Evolutionary conservation across 495 filamentous ascomycete genomes (phyloP).

Genomic region (Trichodelitschia bisporula): DNA sequence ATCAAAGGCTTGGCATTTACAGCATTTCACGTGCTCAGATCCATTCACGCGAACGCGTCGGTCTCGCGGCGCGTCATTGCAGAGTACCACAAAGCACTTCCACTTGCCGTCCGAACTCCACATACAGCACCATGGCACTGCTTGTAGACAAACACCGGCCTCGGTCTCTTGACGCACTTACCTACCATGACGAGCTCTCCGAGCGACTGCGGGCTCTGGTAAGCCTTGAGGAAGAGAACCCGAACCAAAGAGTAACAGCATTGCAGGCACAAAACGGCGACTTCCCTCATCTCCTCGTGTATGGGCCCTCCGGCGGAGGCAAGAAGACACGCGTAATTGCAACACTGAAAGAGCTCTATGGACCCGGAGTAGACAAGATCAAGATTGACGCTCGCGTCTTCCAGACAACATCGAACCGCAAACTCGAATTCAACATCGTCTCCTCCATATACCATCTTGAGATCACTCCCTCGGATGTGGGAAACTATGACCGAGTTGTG

Average conservation of each 20-base stretch:
- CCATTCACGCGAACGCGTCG: too few species aligned
- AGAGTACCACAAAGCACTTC: neutral
- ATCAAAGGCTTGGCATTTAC: too few species aligned
- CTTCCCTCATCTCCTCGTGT: constrained; percentile 90
- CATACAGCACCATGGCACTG: constrained; percentile 33
- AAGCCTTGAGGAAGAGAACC: constrained; percentile 11
- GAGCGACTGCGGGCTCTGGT: constrained; percentile 70
- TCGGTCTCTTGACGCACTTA: constrained; percentile 62
- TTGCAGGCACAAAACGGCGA: constrained; percentile 77
- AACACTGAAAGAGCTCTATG: constrained; percentile 76
- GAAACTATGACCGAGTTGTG: constrained; percentile 84
- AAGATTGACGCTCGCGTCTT: constrained; percentile 92
- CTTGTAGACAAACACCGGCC: constrained; percentile 90
- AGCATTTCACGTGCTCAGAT: too few species aligned
- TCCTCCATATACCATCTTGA: constrained; percentile 90
- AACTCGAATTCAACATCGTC: constrained; percentile 97
- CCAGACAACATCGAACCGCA: constrained; percentile 83
- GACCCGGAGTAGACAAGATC: constrained; percentile 85
- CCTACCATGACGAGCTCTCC: constrained; percentile 76
- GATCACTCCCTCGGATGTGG: constrained; percentile 95
- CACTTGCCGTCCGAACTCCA: constrained; percentile 1
- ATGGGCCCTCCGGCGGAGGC: constrained; percentile 85
- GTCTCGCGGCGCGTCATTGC: too few species aligned
- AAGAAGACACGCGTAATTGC: constrained; percentile 95
- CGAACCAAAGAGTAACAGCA: constrained; percentile 2